These are phyloP conservation scores for Aspergillus tamarii DNA, from an alignment of 2,329 filamentous ascomycete species.

Conservation along the genomic window DNA sequence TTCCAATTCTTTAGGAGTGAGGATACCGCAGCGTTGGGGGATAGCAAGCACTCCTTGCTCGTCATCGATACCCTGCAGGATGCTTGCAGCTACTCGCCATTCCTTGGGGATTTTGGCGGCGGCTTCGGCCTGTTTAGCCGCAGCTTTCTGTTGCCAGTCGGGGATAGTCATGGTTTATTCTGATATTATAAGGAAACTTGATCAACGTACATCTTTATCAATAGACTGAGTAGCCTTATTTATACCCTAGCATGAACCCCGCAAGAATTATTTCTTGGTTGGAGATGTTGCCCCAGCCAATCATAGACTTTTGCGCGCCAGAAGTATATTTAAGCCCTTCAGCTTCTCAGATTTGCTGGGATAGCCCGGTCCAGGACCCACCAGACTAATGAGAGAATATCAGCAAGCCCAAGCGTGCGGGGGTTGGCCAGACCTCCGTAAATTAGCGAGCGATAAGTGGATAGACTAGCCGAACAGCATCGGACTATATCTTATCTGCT, in stretches of 20 bases:
- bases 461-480: too few relatives aligned
- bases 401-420: too few relatives aligned
- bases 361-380: too few relatives aligned
- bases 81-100: slow-evolving; percentile 29
- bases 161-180: slow-evolving; percentile 9
- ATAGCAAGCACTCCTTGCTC: neutral
- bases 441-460: too few relatives aligned
- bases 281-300: too few relatives aligned
- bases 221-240: neutral
- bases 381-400: too few relatives aligned
- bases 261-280: too few relatives aligned
- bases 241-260: neutral
- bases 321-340: too few relatives aligned
- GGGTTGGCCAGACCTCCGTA: too few relatives aligned
- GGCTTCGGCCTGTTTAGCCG: slow-evolving; percentile 30
- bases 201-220: neutral
- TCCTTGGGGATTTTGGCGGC: slow-evolving; percentile 32
- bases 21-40: neutral
- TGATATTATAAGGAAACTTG: neutral
- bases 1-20: neutral
- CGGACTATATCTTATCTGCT: neutral
- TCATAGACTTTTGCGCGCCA: too few relatives aligned
- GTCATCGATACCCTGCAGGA: neutral
- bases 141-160: slow-evolving; percentile 19
- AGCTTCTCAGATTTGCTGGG: too few relatives aligned